phyloP scores from a whole-genome alignment of 306 rosid genomes.

The Dalbergia cochinchinensis region DNA sequence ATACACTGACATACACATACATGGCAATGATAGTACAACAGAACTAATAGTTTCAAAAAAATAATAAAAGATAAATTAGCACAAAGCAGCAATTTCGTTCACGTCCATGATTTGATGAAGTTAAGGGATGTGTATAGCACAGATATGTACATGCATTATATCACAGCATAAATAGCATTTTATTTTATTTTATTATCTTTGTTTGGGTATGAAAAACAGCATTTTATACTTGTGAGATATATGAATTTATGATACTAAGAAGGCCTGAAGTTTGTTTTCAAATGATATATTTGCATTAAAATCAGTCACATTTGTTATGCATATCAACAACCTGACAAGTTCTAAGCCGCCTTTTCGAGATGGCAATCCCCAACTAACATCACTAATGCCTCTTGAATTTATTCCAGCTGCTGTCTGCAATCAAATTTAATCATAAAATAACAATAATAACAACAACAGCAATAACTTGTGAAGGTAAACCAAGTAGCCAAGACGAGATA shows the following conservation, averaged over 20 bases:
- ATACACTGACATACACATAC: neutral
- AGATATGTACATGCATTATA: conserved; percentile 21
- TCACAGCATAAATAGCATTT: conserved; percentile 7
- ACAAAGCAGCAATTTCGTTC: conserved; percentile 5
- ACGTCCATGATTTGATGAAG: neutral
- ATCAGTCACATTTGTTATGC: conserved; percentile 34
- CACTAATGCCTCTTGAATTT: conserved; percentile 65
- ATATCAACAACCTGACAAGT: conserved; percentile 78
- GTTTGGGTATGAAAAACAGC: neutral
- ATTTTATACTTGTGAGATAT: conserved; percentile 11
- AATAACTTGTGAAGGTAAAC: conserved; percentile 17
- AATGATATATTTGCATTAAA: conserved; percentile 38
- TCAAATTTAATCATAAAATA: conserved; percentile 38
- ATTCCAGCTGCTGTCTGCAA: conserved; percentile 71
- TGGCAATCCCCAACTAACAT: conserved; percentile 66
- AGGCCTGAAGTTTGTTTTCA: conserved; percentile 10
- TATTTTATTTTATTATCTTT: no score
- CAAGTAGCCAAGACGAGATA: conserved; percentile 38
- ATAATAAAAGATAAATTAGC: conserved; percentile 1
- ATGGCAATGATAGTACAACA: neutral
- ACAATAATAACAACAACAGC: conserved; percentile 2
- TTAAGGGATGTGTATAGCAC: neutral
- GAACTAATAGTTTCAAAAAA: neutral
- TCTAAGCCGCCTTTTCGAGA: conserved; percentile 76
- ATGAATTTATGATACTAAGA: conserved; percentile 15